Base-by-base conservation (phyloP, 352 stramenopile species). In the Globisporangium carolinianum region DNA sequence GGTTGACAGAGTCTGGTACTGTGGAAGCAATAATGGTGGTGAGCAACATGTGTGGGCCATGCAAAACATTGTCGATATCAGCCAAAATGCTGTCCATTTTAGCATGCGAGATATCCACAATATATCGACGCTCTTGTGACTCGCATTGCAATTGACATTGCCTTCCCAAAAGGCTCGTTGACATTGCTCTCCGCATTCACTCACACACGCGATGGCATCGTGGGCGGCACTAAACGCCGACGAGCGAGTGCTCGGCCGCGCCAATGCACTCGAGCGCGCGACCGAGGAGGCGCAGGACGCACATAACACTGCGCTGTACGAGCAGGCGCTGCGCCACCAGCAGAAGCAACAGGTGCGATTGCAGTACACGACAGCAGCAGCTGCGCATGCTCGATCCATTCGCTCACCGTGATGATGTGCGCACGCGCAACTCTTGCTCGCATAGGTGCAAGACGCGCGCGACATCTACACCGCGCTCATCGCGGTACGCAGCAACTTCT, bases 221-320 rank as follows among this genome's bases (percentile, higher is more conserved):
- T 90, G 80, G 80, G 73, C 76, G 41, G 78, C 80, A 49, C 53
- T 90, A 51, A 88, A 90, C 50, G 71, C 74, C 4, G 57, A 58
- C n/a, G 68, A 58, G 32, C 69, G 66, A 66, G 68, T 63, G 48
- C 58, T 47, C 36, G 50, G 38, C 7, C 57, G 58, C 47, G 37
- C 36, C 18, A 51, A 57, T 2, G 62, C 63, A 4, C 56, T 64
- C 17, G 59, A 67, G 50, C 61, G 65, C 8, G 76, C 76, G 8
- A 91, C 79, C 7, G 69, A 81, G 47, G 82, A 91, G 53, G 82
- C 82, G 0, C 79, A 86, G 55, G 82, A 91, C 47, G 76, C 82
- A n/a, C 66, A 80, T 10, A 77, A 85, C 50, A 69, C 74, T 3
- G 61, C 63, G 15, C 60, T 78, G 51, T 91, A 91, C 53, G 82